Evolutionary conservation across 1,139 yeast genomes (phyloP), one percentile per base, ranked within the genome.

Genomic region (Kodamaea suecica): DNA sequence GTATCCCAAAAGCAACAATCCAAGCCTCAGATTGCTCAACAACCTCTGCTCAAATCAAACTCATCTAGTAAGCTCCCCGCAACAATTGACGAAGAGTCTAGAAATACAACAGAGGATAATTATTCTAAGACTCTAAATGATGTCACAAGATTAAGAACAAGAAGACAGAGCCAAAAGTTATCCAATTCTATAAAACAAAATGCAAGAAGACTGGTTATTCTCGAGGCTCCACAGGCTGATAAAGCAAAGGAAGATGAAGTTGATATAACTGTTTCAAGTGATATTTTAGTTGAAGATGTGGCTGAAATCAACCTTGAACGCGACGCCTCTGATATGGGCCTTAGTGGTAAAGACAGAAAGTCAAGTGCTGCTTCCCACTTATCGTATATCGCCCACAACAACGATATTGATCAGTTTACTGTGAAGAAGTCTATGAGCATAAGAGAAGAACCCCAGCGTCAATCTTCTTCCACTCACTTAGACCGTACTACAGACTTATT

Each of bases 61-160:
- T 6, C 21, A 19, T 9, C 21, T 19, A 19, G 8, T 19, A 19
- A 19, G 9, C 21, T 19, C 6, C 21, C 21, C 6, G 21, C 6
- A 6, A 19, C 21, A 17, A 50, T 49, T 25, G 49, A 48, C 16
- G 56, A 52, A 33, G 51, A 47, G 14, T 39, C 43, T 16, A 41
- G 48, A 25, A 36, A 45, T 17, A 55, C 49, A 35, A 44, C 56
- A 1, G 67, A 62, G 35, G 58, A 55, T 17, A 76, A 75, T 19
- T 85, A 82, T 53, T 73, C 83, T 36, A 73, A 80, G 40, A 84
- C 95, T 0, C 57, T 88, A 33, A 76, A 78, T 34, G 95, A 88
- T 55, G 84, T 88, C 17, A 83, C 92, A 26, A 67, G 88, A 35
- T 63, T 87, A 51, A 69, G 94, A 45, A 81, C 92, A 0, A 76